phyloP scores from a whole-genome alignment of 75 land plant genomes.

The Selaginella moellendorffii region DNA sequence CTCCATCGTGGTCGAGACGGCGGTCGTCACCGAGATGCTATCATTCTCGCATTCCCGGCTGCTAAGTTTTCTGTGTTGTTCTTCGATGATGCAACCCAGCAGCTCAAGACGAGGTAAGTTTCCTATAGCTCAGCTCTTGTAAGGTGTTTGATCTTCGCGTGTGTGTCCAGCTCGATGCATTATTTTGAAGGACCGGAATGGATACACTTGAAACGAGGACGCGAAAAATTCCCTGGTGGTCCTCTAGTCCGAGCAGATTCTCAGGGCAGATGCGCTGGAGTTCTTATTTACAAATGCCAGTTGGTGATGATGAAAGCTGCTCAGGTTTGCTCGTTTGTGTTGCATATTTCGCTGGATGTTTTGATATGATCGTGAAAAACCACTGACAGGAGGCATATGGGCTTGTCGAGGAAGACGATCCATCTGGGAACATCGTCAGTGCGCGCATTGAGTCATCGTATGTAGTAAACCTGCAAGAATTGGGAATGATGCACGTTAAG shows the following conservation, averaged over 20 bases:
- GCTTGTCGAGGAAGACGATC: slow-evolving; percentile 67
- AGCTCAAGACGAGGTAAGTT: slow-evolving; percentile 55
- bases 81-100: slow-evolving; percentile 74
- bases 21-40: slow-evolving; percentile 64
- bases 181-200: slow-evolving; percentile 96
- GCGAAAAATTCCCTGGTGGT: slow-evolving; percentile 83
- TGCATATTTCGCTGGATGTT: neutral
- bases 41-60: slow-evolving; percentile 75
- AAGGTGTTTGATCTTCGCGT: neutral
- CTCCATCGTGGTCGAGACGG: slow-evolving; percentile 47
- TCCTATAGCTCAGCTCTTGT: no score
- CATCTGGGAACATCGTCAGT: slow-evolving; percentile 37
- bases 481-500: slow-evolving; percentile 88
- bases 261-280: slow-evolving; percentile 72
- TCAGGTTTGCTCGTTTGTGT: slow-evolving; percentile 52
- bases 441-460: slow-evolving; percentile 77
- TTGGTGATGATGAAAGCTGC: slow-evolving; percentile 85
- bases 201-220: slow-evolving; percentile 80
- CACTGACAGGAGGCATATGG: slow-evolving; percentile 62
- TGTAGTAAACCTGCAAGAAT: slow-evolving; percentile 53
- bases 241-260: slow-evolving; percentile 85
- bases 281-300: slow-evolving; percentile 68
- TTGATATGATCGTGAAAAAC: neutral
- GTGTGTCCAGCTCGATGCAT: slow-evolving; percentile 73
- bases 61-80: slow-evolving; percentile 82